Base-by-base conservation (phyloP, 75 land plant species). In the Picea glauca region DNA sequence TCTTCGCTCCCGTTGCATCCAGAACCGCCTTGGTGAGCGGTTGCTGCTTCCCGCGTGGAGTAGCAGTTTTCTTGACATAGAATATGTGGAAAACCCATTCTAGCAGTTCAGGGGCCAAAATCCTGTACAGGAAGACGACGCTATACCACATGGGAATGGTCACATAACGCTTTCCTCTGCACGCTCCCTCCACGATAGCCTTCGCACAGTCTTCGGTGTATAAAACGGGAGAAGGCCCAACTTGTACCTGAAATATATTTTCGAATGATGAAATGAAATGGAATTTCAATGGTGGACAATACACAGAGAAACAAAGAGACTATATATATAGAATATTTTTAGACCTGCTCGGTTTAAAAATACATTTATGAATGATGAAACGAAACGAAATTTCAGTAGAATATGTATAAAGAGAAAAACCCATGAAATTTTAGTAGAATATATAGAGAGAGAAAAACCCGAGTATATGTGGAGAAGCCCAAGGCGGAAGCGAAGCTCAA, bases 131-230 rank as follows among this genome's bases (percentile, higher is more conserved):
- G 72, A 73, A 75, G 1, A 89, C 64, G 13, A 46, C 77, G 54
- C 46, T 79, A 66, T 79, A 88, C 91, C 94, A 94, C 4, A 80
- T 43, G 11, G 97, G 97, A 66, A 79, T 80, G 26, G 83, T 87
- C 81, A 90, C 82, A 26, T 85, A 83, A 17, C 85, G 81, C 17
- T 86, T 81, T 32, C 92, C 91, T 12, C 85, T 59, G 58, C 83
- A 58, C 0, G 90, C 90, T 20, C 93, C 84, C 3, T 75, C 72
- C 62, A 94, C 90, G 4, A 90, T 87, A 0, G 83, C 87, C 80
- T 78, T 84, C 11, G 92, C 94, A 46, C 88, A 90, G 17, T 65
- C 76, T 60, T 85, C 83, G 1, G 83, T 87, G 23, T 58, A 60
- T 1, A 17, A 78, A 5, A 88, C 78, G 3, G 97, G 92, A 30